phyloP scores from a whole-genome alignment of 1,284 basidiomycete genomes.

The Peniophora sp. region DNA sequence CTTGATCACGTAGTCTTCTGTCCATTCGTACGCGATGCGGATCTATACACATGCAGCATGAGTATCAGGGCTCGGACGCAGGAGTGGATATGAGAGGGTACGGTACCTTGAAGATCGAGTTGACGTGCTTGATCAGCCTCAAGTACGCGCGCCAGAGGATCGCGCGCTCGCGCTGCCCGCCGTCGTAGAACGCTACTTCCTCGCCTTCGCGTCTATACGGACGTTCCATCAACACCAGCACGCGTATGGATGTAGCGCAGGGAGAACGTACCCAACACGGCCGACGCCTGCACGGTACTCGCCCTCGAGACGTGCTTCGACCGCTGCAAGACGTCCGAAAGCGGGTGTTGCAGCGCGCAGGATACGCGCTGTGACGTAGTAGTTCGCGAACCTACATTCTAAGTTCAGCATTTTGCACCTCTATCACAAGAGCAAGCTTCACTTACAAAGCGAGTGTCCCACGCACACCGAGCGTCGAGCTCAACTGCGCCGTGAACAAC shows the following conservation, averaged over 20 bases:
- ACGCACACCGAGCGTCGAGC: conserved; percentile 75
- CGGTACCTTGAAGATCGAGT: conserved; percentile 84
- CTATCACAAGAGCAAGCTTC: too few species aligned
- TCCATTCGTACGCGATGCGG: conserved; percentile 82
- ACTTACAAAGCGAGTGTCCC: conserved; percentile 62
- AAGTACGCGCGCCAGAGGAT: conserved; percentile 81
- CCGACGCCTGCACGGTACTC: conserved; percentile 90
- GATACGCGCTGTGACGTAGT: conserved; percentile 80
- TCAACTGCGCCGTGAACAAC: conserved; percentile 90
- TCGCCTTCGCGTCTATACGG: not conserved
- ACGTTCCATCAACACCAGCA: not conserved
- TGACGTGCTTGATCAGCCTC: conserved; percentile 81
- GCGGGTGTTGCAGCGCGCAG: conserved; percentile 86
- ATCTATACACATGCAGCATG: conserved; percentile 34
- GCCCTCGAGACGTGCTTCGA: conserved; percentile 82
- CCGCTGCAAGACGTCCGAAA: conserved; percentile 86
- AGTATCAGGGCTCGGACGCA: not conserved
- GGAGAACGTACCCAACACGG: conserved; percentile 63
- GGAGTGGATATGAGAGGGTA: conserved; percentile 1
- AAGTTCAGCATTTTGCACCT: too few species aligned
- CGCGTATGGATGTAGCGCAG: not conserved
- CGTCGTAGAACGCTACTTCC: conserved; percentile 69
- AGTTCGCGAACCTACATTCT: conserved; percentile 53
- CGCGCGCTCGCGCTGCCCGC: conserved; percentile 76
- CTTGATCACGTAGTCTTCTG: conserved; percentile 91